Evolutionary conservation across 495 filamentous ascomycete genomes (phyloP), one percentile per base, ranked within the genome.

Genomic region (Aspergillus funiculosus): DNA sequence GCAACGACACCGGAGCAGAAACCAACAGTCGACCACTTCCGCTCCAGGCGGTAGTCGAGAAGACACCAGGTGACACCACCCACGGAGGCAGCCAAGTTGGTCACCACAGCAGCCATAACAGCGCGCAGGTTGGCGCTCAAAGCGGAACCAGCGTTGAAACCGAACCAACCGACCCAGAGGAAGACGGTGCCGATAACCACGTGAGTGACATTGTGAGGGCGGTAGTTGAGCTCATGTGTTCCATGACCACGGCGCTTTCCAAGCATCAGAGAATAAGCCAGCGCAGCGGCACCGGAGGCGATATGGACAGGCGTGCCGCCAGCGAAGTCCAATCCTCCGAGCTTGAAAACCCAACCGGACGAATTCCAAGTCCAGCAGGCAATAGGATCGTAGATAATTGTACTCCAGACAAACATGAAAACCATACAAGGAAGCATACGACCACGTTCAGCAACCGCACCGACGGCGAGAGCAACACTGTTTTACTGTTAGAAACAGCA

Each of bases 311-410:
- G 92, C 4, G 89, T 95, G 54, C 92, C 91, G 61, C 92, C 92
- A 30, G 92, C 92, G 57, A 95, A 98, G 67, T 98, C 92, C 42
- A 95, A 78, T 24, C 89, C 90, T 43, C 92, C 92, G 64, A 92
- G 77, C 29, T 76, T 69, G 61, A 76, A 83, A 14, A 83, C 81
- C 92, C 92, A 98, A 40, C 92, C 92, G 9, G 68, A 60, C 1
- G 82, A 58, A 63, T 97, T 97, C 92, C 92, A 98, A 21, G 91
- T 96, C 92, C 92, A 98, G 77, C 91, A 98, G 20, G 90, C 90
- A 57, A 96, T 86, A 2, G 90, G 86, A 56, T 95, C 87, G 66
- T 96, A 96, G 60, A 97, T 89, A 44, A 97, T 66, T 18, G 92
- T 98, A 1, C 82, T 72, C 92, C 92, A 98, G 63, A 96, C 71